Evolutionary conservation across 2,329 filamentous ascomycete genomes (phyloP).

Genomic region (Ascocoryne sarcoides): DNA sequence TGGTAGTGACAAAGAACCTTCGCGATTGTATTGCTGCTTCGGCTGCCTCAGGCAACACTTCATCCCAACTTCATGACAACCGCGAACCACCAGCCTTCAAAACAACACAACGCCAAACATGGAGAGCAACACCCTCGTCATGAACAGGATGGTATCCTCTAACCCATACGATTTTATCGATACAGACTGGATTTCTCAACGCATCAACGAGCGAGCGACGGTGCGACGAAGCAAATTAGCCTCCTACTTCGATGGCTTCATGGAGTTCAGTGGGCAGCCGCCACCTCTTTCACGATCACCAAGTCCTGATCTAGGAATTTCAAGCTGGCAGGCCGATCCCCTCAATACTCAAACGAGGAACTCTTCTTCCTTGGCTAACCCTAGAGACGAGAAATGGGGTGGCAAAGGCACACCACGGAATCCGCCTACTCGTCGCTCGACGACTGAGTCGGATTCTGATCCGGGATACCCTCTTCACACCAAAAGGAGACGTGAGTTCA

Average conservation of each 20-base stretch:
- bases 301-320: background rate
- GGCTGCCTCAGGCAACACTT: too few species aligned
- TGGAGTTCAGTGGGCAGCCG: constrained; percentile 9
- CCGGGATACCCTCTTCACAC: background rate
- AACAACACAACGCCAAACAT: constrained; percentile 4
- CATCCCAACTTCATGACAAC: constrained; percentile 1
- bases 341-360: background rate
- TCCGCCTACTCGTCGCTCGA: background rate
- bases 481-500: background rate
- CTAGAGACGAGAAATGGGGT: background rate
- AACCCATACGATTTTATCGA: constrained; percentile 10
- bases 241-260: constrained; percentile 12
- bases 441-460: background rate
- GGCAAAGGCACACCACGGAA: background rate
- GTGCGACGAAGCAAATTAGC: constrained; percentile 7
- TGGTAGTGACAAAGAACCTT: too few species aligned
- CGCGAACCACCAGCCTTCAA: background rate
- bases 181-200: constrained; percentile 8
- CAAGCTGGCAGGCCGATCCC: background rate
- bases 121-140: constrained; percentile 2
- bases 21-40: too few species aligned
- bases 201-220: constrained; percentile 6
- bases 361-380: background rate
- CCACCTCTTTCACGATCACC: constrained; percentile 5
- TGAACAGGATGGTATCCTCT: constrained; percentile 1